Conservation (phyloP, 768 basidiomycete genomes). For the Amanita fuliginea region DNA sequence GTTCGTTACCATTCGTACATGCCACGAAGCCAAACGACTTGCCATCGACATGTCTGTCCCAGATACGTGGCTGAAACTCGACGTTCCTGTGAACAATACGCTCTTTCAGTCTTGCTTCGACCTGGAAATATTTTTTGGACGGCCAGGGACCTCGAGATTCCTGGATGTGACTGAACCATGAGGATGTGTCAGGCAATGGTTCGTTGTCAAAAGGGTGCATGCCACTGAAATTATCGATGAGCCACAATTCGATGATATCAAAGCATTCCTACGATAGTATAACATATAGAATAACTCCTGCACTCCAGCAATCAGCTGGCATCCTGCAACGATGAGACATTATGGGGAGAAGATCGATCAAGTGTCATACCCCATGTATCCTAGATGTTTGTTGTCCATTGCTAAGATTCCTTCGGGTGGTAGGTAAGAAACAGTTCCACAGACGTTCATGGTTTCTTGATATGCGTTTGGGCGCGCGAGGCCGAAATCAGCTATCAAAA, state of each 20-base stretch:
- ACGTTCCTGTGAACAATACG: conserved; percentile 56
- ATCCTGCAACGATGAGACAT: conserved; percentile 32
- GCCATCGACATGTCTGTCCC: conserved; percentile 55
- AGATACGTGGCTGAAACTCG: conserved; percentile 42
- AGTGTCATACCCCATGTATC: conserved; percentile 41
- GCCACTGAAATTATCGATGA: conserved; percentile 31
- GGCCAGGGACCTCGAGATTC: conserved; percentile 25
- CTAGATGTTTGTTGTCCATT: conserved; percentile 60
- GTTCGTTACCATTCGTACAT: not conserved
- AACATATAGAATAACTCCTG: conserved; percentile 70
- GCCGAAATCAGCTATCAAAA: conserved; percentile 82
- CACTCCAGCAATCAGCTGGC: conserved; percentile 89
- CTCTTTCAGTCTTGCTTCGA: conserved; percentile 53
- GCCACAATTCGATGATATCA: not conserved
- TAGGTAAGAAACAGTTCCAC: conserved; percentile 79
- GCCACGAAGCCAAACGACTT: conserved; percentile 9
- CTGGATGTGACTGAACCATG: conserved; percentile 24
- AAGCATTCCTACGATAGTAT: conserved; percentile 62
- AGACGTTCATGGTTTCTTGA: conserved; percentile 78
- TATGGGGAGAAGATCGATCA: not conserved
- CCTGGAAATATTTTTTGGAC: conserved; percentile 33
- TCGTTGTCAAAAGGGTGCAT: conserved; percentile 71
- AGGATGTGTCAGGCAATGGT: conserved; percentile 20
- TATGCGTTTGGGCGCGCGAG: conserved; percentile 69
- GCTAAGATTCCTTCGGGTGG: conserved; percentile 81